phyloP scores from a whole-genome alignment of 768 basidiomycete genomes.

The Leccinum longicurvipes region DNA sequence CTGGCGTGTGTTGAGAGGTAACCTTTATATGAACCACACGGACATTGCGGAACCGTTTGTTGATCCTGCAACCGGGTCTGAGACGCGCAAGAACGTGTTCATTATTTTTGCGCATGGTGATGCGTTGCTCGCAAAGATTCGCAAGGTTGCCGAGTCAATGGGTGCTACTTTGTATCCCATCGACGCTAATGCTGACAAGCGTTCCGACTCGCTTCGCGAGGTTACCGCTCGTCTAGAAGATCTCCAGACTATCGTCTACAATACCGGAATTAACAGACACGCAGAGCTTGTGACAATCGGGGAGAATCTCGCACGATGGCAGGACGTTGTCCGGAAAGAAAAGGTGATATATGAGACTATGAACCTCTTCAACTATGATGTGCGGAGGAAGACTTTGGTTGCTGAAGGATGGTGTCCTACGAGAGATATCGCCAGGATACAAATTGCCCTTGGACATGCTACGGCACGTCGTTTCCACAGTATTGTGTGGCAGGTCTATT shows the following conservation, averaged over 20 bases:
- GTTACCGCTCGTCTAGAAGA: constrained; percentile 90
- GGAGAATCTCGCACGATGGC: constrained; percentile 84
- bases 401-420: constrained; percentile 99
- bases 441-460: constrained; percentile 83
- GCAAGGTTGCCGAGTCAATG: constrained; percentile 99
- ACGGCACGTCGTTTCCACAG: constrained; percentile 48
- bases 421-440: constrained; percentile 82
- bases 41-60: constrained; percentile 93
- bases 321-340: constrained; percentile 92
- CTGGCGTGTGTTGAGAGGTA: constrained; percentile 96
- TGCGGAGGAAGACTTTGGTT: constrained; percentile 88
- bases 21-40: constrained; percentile 98
- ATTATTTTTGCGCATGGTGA: constrained; percentile 99
- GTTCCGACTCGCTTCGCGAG: constrained; percentile 84
- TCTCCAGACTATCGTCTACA: constrained; percentile 82
- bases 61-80: constrained; percentile 76
- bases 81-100: constrained; percentile 97
- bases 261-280: constrained; percentile 81
- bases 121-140: constrained; percentile 90
- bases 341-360: constrained; percentile 95
- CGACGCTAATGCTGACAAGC: constrained; percentile 91
- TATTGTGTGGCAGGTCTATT: background rate
- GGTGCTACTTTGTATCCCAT: constrained; percentile 96
- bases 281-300: constrained; percentile 81
- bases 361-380: constrained; percentile 94